phyloP scores from a whole-genome alignment of 441 rosid genomes.

The Brassica hybrid region DNA sequence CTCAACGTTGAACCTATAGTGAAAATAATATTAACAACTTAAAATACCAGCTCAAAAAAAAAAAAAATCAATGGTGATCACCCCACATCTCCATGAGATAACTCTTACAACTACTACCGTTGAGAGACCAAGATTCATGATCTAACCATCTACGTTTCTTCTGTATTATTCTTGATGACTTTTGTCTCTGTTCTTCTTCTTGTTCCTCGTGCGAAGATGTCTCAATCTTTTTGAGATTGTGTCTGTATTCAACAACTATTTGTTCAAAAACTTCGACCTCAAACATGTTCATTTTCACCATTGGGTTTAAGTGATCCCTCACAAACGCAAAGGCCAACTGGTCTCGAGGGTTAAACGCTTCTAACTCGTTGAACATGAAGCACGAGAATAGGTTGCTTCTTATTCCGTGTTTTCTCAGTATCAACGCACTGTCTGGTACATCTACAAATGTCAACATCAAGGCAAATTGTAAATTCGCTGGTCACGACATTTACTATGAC shows the following conservation, averaged over 20 bases:
- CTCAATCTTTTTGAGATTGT: constrained; percentile 53
- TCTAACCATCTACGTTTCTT: constrained; percentile 45
- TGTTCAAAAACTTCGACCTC: constrained; percentile 83
- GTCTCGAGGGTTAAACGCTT: constrained; percentile 84
- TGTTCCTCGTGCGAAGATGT: constrained; percentile 18
- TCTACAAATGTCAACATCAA: constrained; percentile 46
- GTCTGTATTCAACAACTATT: constrained; percentile 74
- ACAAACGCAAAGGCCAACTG: constrained; percentile 82
- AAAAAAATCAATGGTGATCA: constrained; percentile 35
- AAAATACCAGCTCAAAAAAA: neutral
- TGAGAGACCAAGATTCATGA: constrained; percentile 47
- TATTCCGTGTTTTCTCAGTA: constrained; percentile 66
- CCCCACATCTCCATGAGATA: constrained; percentile 73
- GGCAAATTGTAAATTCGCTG: neutral
- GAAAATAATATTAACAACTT: constrained; percentile 2
- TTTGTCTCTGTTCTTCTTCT: constrained; percentile 29
- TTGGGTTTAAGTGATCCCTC: constrained; percentile 67
- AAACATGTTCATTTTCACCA: constrained; percentile 75
- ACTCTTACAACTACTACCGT: constrained; percentile 56
- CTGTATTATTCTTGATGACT: neutral
- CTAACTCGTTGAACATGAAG: constrained; percentile 79
- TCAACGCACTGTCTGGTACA: constrained; percentile 82
- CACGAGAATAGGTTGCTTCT: constrained; percentile 75
- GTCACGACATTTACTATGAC: neutral
- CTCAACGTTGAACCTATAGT: neutral